These are phyloP conservation scores for Leptographium procerum DNA, from an alignment of 2,329 filamentous ascomycete species.

Conservation along the genomic window DNA sequence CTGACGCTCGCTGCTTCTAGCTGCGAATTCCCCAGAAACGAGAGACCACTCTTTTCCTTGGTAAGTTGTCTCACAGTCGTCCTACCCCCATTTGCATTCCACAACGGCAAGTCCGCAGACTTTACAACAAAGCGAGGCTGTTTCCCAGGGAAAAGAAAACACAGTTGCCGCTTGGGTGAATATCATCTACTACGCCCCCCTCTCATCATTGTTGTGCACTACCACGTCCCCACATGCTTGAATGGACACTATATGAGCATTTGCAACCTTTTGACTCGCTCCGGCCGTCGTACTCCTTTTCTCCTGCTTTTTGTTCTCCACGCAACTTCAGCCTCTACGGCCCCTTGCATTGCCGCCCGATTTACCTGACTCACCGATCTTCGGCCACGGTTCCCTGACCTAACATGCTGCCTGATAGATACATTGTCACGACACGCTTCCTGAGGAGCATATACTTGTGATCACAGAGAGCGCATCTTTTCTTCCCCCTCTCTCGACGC, in stretches of 20 bases:
- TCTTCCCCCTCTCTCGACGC: conserved; percentile 4
- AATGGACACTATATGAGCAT: not conserved
- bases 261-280: not conserved
- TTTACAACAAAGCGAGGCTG: not conserved
- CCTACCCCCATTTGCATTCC: not conserved
- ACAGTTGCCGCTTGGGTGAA: not conserved
- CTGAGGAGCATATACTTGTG: not conserved
- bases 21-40: conserved; percentile 6
- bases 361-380: not conserved
- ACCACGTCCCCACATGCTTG: not conserved
- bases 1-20: conserved; percentile 12
- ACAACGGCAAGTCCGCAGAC: not conserved
- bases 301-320: not conserved
- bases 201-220: not conserved
- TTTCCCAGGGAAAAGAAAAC: not conserved
- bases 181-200: not conserved
- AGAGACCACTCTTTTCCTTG: not conserved
- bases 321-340: not conserved
- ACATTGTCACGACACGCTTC: not conserved
- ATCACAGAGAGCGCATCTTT: not conserved
- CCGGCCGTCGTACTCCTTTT: not conserved
- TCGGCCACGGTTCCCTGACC: not conserved
- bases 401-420: not conserved
- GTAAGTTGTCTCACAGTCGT: not conserved
- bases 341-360: not conserved